Evolutionary conservation across 2,329 filamentous ascomycete species (phyloP).

Genomic region (Fusarium equiseti): DNA sequence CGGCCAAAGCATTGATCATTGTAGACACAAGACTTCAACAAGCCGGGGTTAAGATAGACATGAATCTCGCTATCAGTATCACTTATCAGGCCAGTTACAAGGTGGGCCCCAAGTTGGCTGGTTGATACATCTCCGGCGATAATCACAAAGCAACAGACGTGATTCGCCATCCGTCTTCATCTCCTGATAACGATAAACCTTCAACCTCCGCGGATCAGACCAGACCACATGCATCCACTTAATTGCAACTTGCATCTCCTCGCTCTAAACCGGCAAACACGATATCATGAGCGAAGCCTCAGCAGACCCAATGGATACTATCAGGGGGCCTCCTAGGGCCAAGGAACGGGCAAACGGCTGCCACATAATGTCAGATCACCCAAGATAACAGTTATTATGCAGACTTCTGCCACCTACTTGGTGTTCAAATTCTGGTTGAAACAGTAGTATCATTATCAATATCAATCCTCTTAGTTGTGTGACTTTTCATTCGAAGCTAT

Average conservation of each 20-base stretch:
- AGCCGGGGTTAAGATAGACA: not conserved
- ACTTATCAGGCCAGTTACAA: slow-evolving; percentile 33
- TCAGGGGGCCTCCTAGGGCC: slow-evolving; percentile 4
- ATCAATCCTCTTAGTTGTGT: slow-evolving; percentile 3
- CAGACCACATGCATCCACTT: slow-evolving; percentile 34
- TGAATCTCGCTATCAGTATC: slow-evolving; percentile 25
- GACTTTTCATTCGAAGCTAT: slow-evolving; percentile 6
- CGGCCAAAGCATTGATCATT: slow-evolving; percentile 1
- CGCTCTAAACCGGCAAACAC: slow-evolving; percentile 38
- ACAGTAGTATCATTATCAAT: slow-evolving; percentile 2
- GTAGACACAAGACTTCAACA: slow-evolving; percentile 16
- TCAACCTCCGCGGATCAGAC: slow-evolving; percentile 46
- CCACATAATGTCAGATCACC: slow-evolving; percentile 27
- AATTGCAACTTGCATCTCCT: slow-evolving; percentile 49
- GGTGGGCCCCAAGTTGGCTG: slow-evolving; percentile 34
- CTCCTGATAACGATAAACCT: slow-evolving; percentile 36
- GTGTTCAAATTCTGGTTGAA: not conserved
- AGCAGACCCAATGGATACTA: slow-evolving; percentile 21
- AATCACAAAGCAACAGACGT: slow-evolving; percentile 38
- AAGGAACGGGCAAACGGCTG: slow-evolving; percentile 22
- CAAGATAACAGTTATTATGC: slow-evolving; percentile 28
- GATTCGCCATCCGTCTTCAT: slow-evolving; percentile 42
- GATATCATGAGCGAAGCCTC: slow-evolving; percentile 31
- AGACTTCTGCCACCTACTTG: slow-evolving; percentile 10
- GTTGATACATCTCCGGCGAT: slow-evolving; percentile 46